Evolutionary conservation across 768 basidiomycete species (phyloP).

Genomic region (Pilatotrama ljubarskyi): DNA sequence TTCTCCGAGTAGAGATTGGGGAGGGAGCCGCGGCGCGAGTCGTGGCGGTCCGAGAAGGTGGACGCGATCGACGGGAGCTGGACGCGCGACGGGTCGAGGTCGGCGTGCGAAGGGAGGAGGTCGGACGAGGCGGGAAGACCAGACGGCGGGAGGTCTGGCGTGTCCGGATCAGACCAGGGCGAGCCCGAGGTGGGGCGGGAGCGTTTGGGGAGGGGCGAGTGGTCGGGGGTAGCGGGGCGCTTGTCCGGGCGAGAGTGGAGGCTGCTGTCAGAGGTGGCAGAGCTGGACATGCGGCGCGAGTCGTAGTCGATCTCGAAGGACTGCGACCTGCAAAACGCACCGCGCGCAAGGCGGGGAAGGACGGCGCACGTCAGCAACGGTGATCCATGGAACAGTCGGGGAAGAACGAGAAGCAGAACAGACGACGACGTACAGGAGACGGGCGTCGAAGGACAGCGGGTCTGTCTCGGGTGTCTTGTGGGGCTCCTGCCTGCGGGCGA

Average conservation of each 20-base stretch:
- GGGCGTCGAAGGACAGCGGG: conserved; percentile 37
- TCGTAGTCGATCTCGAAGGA: conserved; percentile 59
- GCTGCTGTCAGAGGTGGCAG: conserved; percentile 68
- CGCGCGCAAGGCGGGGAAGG: conserved; percentile 18
- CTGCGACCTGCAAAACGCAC: conserved; percentile 42
- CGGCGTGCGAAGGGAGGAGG: conserved; percentile 32
- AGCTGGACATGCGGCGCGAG: conserved; percentile 75
- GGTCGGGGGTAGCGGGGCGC: conserved; percentile 54
- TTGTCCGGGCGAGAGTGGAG: conserved; percentile 62
- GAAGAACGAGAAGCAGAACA: background rate
- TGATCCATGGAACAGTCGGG: background rate
- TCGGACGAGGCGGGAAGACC: conserved; percentile 34
- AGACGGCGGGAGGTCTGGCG: conserved; percentile 25
- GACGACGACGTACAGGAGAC: conserved; percentile 26
- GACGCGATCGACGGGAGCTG: conserved; percentile 76
- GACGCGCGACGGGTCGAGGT: conserved; percentile 51
- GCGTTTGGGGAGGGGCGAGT: conserved; percentile 52
- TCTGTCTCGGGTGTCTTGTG: conserved; percentile 34
- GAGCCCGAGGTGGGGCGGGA: conserved; percentile 36
- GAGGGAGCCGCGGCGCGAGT: conserved; percentile 62
- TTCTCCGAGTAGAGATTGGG: conserved; percentile 58
- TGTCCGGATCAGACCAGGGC: conserved; percentile 28
- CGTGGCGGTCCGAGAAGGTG: conserved; percentile 61
- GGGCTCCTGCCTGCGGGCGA: conserved; percentile 38
- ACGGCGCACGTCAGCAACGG: conserved; percentile 20